phyloP scores from a whole-genome alignment of 2,329 filamentous ascomycete species.

The Aplosporella prunicola region DNA sequence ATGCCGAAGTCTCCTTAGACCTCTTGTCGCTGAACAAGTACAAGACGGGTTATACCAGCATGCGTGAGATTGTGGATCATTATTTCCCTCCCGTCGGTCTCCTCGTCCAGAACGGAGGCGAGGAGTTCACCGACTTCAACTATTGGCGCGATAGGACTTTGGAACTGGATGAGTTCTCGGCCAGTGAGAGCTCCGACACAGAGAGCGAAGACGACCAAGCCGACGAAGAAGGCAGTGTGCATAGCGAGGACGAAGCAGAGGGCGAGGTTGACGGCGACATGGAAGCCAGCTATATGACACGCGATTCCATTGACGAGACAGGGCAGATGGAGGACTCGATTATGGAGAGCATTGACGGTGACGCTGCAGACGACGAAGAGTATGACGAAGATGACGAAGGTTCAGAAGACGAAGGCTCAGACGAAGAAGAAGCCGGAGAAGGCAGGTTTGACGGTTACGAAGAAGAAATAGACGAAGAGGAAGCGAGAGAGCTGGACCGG shows the following conservation, averaged over 20 bases:
- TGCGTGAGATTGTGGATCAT: constrained; percentile 94
- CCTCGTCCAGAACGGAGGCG: constrained; percentile 78
- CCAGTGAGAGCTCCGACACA: constrained; percentile 50
- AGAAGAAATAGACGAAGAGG: constrained; percentile 7
- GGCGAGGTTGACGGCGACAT: constrained; percentile 36
- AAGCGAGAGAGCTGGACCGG: constrained; percentile 8
- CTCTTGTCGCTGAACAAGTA: constrained; percentile 85
- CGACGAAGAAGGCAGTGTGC: constrained; percentile 30
- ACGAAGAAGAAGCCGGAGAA: constrained; percentile 19
- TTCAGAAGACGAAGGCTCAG: constrained; percentile 17
- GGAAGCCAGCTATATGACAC: constrained; percentile 49
- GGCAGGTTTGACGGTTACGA: constrained; percentile 10
- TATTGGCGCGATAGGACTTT: constrained; percentile 86
- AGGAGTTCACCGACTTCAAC: constrained; percentile 93
- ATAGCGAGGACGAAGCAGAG: constrained; percentile 44
- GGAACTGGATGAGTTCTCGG: constrained; percentile 80
- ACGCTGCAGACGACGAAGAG: constrained; percentile 13
- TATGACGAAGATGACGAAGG: constrained; percentile 19
- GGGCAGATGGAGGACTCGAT: constrained; percentile 37
- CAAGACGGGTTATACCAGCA: constrained; percentile 93
- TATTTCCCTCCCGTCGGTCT: constrained; percentile 91
- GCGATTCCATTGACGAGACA: constrained; percentile 40
- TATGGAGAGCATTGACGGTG: constrained; percentile 37
- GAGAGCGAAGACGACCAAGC: constrained; percentile 43
- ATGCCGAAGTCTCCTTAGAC: constrained; percentile 89